Evolutionary conservation across 768 basidiomycete species (phyloP), one percentile per base, ranked within the genome.

Genomic region (Chiua virens): DNA sequence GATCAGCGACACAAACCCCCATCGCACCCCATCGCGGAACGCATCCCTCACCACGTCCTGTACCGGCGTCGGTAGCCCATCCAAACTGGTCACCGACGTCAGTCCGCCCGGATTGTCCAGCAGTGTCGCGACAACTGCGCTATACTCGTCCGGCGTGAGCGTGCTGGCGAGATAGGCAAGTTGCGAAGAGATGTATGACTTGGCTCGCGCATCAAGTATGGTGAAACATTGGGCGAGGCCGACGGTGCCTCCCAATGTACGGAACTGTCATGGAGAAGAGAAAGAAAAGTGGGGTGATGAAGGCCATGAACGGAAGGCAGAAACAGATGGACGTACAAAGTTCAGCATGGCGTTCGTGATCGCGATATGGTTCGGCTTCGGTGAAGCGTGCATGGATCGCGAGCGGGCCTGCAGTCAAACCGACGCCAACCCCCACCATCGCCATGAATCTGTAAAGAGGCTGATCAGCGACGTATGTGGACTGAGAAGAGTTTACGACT

Each of bases 191-290:
- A 81, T 63, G 46, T 68, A 68, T 20, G 59, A 23, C 25, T 63
- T 62, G 25, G 77, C 78, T 61, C 72, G 77, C 30, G 70, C 63
- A 53, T 72, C 72, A 47, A 80, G 70, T 20, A 81, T 66, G 8
- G 80, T 75, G 37, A 73, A 71, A 45, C 79, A 79, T 54, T 81
- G 80, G 0, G 80, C 78, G 35, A 81, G 73, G 21, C 80, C 79
- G 35, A 79, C 59, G 1, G 78, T 80, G 9, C 80, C 80, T n/a
- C 80, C 80, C 35, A 79, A 63, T 1, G 74, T 62, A 15, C 75
- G 72, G 65, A 75, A 76, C 78, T 80, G 18, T 15, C 5, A 28
- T 9, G 17, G 5, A 13, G 4, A 14, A 22, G 14, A 23, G 17
- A 5, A 17, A n/a, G n/a, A n/a, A 2, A 37, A 14, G 8, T 9